Percentiles rank a stretch among this genome's conserved stretches.
These are phyloP conservation scores for Suillus brevipes DNA, from an alignment of 768 basidiomycete genomes.

Conservation along the genomic window DNA sequence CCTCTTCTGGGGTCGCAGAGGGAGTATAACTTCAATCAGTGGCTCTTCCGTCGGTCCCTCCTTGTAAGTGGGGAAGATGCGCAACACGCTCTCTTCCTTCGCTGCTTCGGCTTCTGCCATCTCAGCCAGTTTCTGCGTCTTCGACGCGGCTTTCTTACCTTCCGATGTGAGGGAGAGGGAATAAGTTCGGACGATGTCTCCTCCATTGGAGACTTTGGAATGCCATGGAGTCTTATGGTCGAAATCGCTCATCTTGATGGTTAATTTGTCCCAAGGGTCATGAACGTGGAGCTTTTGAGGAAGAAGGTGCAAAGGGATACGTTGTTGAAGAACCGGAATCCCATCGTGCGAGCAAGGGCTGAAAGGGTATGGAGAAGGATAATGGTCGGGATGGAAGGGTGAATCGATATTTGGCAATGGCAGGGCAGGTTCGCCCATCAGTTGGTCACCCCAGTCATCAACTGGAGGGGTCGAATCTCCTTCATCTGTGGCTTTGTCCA, in stretches of 20 bases:
- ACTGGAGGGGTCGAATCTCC: background rate
- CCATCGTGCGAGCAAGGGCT: slow-evolving; percentile 33
- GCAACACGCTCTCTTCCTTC: slow-evolving; percentile 20
- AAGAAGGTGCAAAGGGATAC: slow-evolving; percentile 35
- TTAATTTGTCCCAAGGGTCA: slow-evolving; percentile 41
- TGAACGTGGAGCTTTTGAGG: slow-evolving; percentile 45
- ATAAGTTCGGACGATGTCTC: slow-evolving; percentile 35
- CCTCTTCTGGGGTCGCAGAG: slow-evolving; percentile 23
- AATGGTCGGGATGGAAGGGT: slow-evolving; percentile 34
- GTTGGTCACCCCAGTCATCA: background rate
- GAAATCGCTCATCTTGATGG: slow-evolving; percentile 6
- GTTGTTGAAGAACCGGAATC: slow-evolving; percentile 32
- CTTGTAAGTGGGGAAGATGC: slow-evolving; percentile 20
- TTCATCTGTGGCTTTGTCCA: background rate
- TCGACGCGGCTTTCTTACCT: background rate
- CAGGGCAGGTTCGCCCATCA: background rate
- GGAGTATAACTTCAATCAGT: slow-evolving; percentile 31
- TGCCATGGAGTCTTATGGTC: slow-evolving; percentile 24
- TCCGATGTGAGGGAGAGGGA: slow-evolving; percentile 17
- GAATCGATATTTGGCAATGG: slow-evolving; percentile 5
- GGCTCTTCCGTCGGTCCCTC: slow-evolving; percentile 26
- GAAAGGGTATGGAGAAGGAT: slow-evolving; percentile 43
- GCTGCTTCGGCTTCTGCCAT: slow-evolving; percentile 15
- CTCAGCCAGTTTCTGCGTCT: slow-evolving; percentile 5
- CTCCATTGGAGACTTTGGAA: slow-evolving; percentile 13